Evolutionary conservation across 164 flowering plant genomes (phyloP), one percentile per base, ranked within the genome.

Genomic region (Pachysandra terminalis): DNA sequence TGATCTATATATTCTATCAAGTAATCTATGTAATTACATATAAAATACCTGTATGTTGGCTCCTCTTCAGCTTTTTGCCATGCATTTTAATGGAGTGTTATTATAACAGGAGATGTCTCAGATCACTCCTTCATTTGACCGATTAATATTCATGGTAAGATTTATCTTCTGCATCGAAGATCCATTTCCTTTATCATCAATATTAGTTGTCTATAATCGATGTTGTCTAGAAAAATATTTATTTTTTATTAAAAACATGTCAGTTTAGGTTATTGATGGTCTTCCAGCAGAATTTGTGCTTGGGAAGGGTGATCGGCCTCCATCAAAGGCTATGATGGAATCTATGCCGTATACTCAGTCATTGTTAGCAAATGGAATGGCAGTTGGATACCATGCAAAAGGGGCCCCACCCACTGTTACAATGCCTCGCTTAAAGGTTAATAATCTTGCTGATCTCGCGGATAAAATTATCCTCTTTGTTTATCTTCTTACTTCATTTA

Each of bases 351-450:
- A 87, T 69, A 89, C 93, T 68, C 99, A 88, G 69, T 90, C 91
- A 25, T 68, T 95, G 70, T 69, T 95, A 68, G 74, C 79, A 32
- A 77, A 64, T 74, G 89, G 93, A 78, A 75, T 61, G 79, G 96
- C 99, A 48, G 59, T 83, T 69, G 99, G 93, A 1, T 92, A 83
- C 71, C 97, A 92, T 81, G 91, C 97, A 26, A 90, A 84, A 81
- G 99, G 97, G 28, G 96, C 96, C 13, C 97, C 97, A 58, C 99
- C 99, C 19, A 92, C 99, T 60, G 99, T 95, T 62, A 95, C 99
- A 24, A 92, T 95, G 97, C 99, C 99, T 74, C 96, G 97, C 32
- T 78, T 92, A 75, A 95, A 95, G 96, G 98, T 91, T 64, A 45
- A 61, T 24, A 19, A 25, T 32, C 1, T 49, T 66, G 15, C 24